Evolutionary conservation across 805 yeast species (phyloP), one percentile per base, ranked within the genome.

Genomic region (Blastobotrys robertii): DNA sequence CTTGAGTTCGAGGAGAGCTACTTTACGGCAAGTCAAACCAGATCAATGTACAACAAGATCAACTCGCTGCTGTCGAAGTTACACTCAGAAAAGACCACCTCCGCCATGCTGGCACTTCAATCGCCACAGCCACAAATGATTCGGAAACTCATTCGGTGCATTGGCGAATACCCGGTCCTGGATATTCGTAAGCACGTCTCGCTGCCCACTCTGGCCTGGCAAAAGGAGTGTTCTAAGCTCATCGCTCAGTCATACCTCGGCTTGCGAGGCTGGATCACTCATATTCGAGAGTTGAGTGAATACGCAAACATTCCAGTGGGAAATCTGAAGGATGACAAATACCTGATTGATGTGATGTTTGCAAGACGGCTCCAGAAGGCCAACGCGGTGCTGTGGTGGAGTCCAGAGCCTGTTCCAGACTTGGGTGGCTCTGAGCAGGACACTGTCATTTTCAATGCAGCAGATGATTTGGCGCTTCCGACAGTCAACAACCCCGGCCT

Each of bases 331-430:
- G 82, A 84, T 49, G 69, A 80, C 62, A 80, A 84, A 0, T 84
- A 76, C 52, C 66, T 87, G 53, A 82, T 90, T 46, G 99, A 92
- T 60, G 72, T 90, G 34, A 79, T 79, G 43, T 92, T 85, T 60
- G 94, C 97, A 0, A 70, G 98, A 54, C 70, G 79, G 41, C 69
- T 92, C 44, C 67, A 67, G 13, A 70, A 76, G 38, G 74, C 76
- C 38, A 76, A 78, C 46, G 74, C 84, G 34, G 81, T 90, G 4
- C 65, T 94, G 28, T 92, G 98, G 97, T 92, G 98, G 97, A 84
- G 95, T 0, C 75, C 79, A 3, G 69, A 70, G 12, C 83, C 90
- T 1, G 62, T 73, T 37, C 90, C 96, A 0, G 96, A 86, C 55
- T 80, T 76, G 54, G 97, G 95, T 28, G 95, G 95, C 1, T 56